These are phyloP conservation scores for Rhizopus arrhizus DNA, from an alignment of 371 early-diverging fungal genomes.

Conservation along the genomic window DNA sequence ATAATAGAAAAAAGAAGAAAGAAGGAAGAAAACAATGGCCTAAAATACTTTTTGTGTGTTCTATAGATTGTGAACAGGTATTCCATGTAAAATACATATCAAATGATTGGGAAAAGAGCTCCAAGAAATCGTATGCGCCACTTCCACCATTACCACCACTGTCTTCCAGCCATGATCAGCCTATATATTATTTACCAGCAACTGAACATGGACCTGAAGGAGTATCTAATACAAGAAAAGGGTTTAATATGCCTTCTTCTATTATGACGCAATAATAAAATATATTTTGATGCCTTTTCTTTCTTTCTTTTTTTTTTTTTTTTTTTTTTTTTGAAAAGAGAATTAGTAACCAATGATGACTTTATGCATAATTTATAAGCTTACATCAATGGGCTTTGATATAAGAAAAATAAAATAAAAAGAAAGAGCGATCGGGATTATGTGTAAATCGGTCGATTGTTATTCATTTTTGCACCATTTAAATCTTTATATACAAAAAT, in stretches of 20 bases:
- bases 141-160: background rate
- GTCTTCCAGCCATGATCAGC: background rate
- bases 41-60: background rate
- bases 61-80: background rate
- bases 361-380: too few relatives aligned
- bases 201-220: slow-evolving; percentile 4
- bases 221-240: slow-evolving; percentile 3
- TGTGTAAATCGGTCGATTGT: background rate
- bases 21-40: background rate
- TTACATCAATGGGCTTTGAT: too few relatives aligned
- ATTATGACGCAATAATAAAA: slow-evolving; percentile 12
- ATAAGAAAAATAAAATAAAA: too few relatives aligned
- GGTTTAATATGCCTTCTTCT: slow-evolving; percentile 4
- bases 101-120: background rate
- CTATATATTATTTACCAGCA: background rate
- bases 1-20: background rate
- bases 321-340: too few relatives aligned
- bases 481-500: too few relatives aligned
- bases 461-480: background rate
- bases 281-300: background rate
- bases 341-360: too few relatives aligned
- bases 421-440: too few relatives aligned
- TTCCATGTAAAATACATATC: slow-evolving; percentile 1
- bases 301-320: background rate
- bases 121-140: background rate